Evolutionary conservation across 805 yeast genomes (phyloP), one percentile per base, ranked within the genome.

Genomic region (Cyberlindnera xishuangbannaensis): DNA sequence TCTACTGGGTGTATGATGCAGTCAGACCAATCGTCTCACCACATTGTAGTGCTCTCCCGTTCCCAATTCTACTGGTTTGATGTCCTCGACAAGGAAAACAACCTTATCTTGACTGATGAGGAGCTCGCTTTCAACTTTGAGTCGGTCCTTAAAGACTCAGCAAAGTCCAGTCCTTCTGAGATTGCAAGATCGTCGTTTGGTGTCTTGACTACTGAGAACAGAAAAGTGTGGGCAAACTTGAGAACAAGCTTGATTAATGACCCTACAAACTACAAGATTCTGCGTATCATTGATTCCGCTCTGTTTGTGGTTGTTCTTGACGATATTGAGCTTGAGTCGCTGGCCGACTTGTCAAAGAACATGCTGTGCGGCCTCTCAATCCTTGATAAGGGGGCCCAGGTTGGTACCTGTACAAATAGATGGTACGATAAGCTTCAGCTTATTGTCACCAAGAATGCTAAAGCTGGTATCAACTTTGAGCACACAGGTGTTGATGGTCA

Each of bases 401-500:
- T 82, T 21, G 97, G 97, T 39, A 85, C 96, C 5, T 86, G 96
- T 61, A 82, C 95, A 21, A 87, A 87, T 59, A 67, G 97, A 55
- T 87, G 95, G 96, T 87, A 86, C 55, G 97, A 87, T 60, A 87
- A 87, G 60, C 61, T 87, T 43, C 96, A 87, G 58, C 69, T 87
- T 44, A 87, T 87, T 34, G 75, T 87, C 35, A 85, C 95, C 5
- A 76, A 78, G 55, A 85, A 87, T 57, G 95, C 94, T 16, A 83
- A 83, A 58, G 95, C 92, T 3, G 97, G 97, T 18, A 78, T 87
- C 45, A 87, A 88, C 57, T 87, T 87, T 54, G 97, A 87, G 52
- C 92, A 87, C 53, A 83, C 97, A 0, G 95, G 95, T 47, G 94
- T 87, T 18, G 97, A 87, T 59, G 97, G 97, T 36, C 96, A 87